phyloP scores from a whole-genome alignment of 345 rosid species.

The Balakata baccata region DNA sequence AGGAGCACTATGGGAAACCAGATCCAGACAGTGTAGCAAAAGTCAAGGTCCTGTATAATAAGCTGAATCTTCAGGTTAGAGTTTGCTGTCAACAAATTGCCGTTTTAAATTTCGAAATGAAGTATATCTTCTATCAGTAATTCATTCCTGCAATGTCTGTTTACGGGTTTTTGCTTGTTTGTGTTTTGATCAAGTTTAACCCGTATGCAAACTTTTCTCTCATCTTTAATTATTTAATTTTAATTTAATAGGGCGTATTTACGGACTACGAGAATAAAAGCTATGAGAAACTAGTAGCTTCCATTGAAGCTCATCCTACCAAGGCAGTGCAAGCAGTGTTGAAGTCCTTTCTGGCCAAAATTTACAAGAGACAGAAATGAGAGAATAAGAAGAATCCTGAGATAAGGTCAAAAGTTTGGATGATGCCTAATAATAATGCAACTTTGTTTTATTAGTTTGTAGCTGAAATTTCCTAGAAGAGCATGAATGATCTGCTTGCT shows the following conservation, averaged over 20 bases:
- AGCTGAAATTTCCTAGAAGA: background rate
- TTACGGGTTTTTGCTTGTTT: background rate
- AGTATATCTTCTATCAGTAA: background rate
- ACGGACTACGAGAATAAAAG: slow-evolving; percentile 72
- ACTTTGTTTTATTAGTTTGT: background rate
- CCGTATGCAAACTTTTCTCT: background rate
- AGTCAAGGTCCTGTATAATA: slow-evolving; percentile 67
- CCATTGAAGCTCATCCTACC: slow-evolving; percentile 70
- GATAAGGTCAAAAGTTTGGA: background rate
- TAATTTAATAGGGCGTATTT: slow-evolving; percentile 48
- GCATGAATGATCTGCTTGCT: background rate
- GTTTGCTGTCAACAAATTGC: background rate
- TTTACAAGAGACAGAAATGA: slow-evolving; percentile 75
- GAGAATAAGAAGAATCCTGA: background rate
- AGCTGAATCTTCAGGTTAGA: slow-evolving; percentile 66
- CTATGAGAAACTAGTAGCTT: slow-evolving; percentile 51
- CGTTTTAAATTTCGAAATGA: background rate
- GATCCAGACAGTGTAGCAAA: slow-evolving; percentile 56
- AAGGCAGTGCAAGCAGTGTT: slow-evolving; percentile 73
- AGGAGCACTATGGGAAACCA: slow-evolving; percentile 81
- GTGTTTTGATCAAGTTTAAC: background rate
- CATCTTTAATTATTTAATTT: background rate
- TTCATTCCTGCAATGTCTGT: background rate
- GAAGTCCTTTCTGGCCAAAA: slow-evolving; percentile 79
- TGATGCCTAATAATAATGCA: slow-evolving; percentile 11